These are phyloP conservation scores for Trifolium pratense DNA, from an alignment of 306 rosid genomes.

Conservation along the genomic window DNA sequence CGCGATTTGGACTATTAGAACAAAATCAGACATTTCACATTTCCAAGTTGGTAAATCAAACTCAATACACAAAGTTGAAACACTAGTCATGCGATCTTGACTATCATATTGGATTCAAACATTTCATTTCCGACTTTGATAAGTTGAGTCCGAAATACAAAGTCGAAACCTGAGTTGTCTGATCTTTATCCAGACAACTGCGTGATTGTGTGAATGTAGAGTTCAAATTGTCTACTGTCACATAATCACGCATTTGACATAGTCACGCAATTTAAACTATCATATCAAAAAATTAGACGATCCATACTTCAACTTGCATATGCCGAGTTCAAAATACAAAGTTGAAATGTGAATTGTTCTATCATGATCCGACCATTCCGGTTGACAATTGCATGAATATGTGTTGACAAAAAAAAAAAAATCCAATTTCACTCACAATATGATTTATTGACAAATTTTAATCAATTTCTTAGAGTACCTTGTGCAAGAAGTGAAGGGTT, in stretches of 20 bases:
- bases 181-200: not conserved
- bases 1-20: not conserved
- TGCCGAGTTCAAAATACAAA: not conserved
- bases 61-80: not conserved
- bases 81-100: not conserved
- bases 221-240: not conserved
- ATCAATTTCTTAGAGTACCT: slow-evolving; percentile 57
- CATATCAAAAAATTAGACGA: not conserved
- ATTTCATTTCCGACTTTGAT: not conserved
- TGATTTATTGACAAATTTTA: slow-evolving; percentile 12
- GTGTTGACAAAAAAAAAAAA: not conserved
- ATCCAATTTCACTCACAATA: not conserved
- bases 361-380: not conserved
- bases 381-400: not conserved
- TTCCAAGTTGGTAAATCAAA: not conserved
- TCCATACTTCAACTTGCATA: not conserved
- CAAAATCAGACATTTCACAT: not conserved
- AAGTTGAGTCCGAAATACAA: too few relatives aligned
- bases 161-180: too few relatives aligned
- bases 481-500: slow-evolving; percentile 66
- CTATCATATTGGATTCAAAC: not conserved
- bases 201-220: not conserved
- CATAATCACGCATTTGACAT: not conserved
- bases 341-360: not conserved
- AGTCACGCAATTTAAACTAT: not conserved